Percentiles rank a stretch among this genome's conserved stretches.
These are phyloP conservation scores for Amylocystis lapponica DNA, from an alignment of 768 basidiomycete genomes.

Conservation along the genomic window DNA sequence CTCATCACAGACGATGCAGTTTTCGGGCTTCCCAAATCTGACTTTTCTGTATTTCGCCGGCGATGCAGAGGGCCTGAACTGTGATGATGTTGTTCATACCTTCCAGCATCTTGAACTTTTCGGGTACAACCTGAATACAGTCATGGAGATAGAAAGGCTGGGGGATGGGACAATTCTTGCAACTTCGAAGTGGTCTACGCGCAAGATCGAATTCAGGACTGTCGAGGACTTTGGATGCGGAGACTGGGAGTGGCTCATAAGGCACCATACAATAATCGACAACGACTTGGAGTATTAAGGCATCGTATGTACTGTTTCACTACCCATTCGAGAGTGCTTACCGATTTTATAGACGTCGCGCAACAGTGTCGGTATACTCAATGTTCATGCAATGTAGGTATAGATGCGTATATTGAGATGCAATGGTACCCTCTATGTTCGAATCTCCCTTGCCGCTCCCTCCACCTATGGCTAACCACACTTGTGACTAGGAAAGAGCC, in stretches of 20 bases:
- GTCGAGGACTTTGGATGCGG: slow-evolving; percentile 9
- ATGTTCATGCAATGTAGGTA: no score
- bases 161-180: not conserved
- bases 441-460: no score
- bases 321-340: no score
- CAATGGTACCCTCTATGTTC: no score
- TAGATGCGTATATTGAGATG: no score
- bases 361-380: no score
- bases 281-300: no score
- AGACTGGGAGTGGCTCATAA: slow-evolving; percentile 13
- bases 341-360: no score
- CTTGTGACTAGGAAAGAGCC: no score
- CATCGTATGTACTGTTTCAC: no score
- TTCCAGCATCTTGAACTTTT: not conserved
- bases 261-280: slow-evolving; percentile 20
- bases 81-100: not conserved
- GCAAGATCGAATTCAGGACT: slow-evolving; percentile 7
- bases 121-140: not conserved
- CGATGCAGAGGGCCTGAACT: no score
- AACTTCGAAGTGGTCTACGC: slow-evolving; percentile 7
- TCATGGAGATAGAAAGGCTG: not conserved
- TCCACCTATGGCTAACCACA: no score
- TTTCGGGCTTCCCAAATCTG: not conserved
- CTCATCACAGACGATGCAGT: not conserved
- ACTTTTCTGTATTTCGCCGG: not conserved